phyloP scores from a whole-genome alignment of 2,329 filamentous ascomycete species.

The Huntiella abstrusa region DNA sequence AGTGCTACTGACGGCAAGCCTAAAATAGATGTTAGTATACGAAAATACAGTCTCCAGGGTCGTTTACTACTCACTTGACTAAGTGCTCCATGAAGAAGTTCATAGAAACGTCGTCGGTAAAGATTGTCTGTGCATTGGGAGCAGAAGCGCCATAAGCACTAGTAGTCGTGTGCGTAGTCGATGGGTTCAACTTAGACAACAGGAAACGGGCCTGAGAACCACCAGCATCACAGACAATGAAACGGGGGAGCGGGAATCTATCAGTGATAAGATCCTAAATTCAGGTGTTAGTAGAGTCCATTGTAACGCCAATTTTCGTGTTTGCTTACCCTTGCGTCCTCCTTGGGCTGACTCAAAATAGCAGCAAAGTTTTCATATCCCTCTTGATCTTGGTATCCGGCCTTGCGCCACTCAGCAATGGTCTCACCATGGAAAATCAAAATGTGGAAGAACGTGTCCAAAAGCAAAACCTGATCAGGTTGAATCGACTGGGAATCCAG shows the following conservation, averaged over 20 bases:
- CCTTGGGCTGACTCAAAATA: constrained; percentile 81
- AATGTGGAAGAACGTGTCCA: constrained; percentile 99
- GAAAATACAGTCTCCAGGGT: neutral
- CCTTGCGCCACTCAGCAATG: constrained; percentile 93
- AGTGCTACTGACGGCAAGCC: constrained; percentile 44
- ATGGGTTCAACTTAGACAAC: constrained; percentile 90
- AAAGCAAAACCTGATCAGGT: constrained; percentile 74
- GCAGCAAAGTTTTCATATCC: constrained; percentile 91
- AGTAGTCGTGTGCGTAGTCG: constrained; percentile 74
- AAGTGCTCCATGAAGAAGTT: constrained; percentile 99
- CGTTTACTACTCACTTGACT: constrained; percentile 64
- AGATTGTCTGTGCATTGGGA: constrained; percentile 90
- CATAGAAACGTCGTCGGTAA: constrained; percentile 93
- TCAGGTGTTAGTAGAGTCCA: constrained; percentile 13
- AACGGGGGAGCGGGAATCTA: constrained; percentile 91
- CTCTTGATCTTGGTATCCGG: constrained; percentile 93
- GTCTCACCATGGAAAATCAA: constrained; percentile 98
- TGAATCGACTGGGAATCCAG: constrained; percentile 94
- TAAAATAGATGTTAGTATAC: constrained; percentile 32
- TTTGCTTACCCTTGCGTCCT: constrained; percentile 68
- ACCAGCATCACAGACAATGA: constrained; percentile 97
- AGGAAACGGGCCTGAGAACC: constrained; percentile 95
- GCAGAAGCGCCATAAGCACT: constrained; percentile 73
- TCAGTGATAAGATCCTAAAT: constrained; percentile 86
- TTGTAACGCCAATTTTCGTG: neutral